These are phyloP conservation scores for Haberlea rhodopensis DNA, from an alignment of 257 asterid species.

Conservation along the genomic window DNA sequence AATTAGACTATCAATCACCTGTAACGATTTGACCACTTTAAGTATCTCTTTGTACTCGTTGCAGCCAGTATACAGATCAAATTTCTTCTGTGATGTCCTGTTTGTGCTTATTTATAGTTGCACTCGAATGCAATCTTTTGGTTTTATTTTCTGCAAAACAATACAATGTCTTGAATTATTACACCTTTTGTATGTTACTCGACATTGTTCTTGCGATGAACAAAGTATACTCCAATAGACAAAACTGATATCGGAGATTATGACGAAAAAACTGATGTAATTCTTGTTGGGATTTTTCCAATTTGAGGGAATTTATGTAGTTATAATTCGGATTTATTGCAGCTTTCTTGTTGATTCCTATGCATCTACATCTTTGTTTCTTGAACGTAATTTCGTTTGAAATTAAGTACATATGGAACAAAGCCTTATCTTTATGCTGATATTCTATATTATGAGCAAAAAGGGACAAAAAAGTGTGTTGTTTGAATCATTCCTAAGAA, in stretches of 20 bases:
- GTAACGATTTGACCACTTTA: slow-evolving; percentile 30
- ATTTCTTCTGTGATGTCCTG: slow-evolving; percentile 32
- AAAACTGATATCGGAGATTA: neutral
- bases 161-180: slow-evolving; percentile 40
- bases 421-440: no score
- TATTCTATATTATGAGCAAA: no score
- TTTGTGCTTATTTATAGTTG: slow-evolving; percentile 37
- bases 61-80: slow-evolving; percentile 22
- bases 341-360: neutral
- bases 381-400: no score
- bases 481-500: no score
- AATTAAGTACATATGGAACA: no score
- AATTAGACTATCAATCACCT: slow-evolving; percentile 29
- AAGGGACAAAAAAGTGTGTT: no score
- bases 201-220: slow-evolving; percentile 25
- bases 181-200: slow-evolving; percentile 33
- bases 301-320: neutral
- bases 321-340: neutral
- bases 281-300: neutral
- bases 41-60: slow-evolving; percentile 29
- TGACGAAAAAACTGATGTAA: neutral
- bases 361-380: neutral
- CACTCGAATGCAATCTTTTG: slow-evolving; percentile 45
- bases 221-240: slow-evolving; percentile 12
- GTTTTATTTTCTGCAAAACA: slow-evolving; percentile 21